Base-by-base conservation (phyloP, 2,329 filamentous ascomycete genomes). In the Ambrosiella cleistominuta region DNA sequence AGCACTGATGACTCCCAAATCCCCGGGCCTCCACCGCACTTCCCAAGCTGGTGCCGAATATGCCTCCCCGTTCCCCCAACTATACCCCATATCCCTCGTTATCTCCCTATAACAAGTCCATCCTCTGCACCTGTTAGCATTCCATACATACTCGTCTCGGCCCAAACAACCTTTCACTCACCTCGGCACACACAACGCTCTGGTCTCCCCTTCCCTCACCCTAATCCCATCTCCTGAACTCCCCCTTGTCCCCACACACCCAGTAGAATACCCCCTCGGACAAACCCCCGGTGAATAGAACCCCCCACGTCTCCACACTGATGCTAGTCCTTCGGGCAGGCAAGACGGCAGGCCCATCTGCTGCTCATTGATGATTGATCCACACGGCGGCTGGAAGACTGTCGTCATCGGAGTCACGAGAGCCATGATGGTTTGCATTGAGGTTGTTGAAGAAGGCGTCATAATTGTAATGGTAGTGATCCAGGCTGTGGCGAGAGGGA, bases 241-340 rank as follows among this genome's bases (percentile, higher is more conserved):
- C 4, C 47, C 51, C 4, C 44, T 37, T 4, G 64, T 65, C 55
- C 65, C 63, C 17, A 64, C 64, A 59, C 67, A 67, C 52, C 57
- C 60, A 8, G 65, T 62, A 13, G 53, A 58, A 50, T 68, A 68
- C 13, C 66, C 66, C 5, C 57, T 49, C 52, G 66, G 66, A 61
- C 66, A 68, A 12, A 64, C 59, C 7, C 66, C 67, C 2, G 67
- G 66, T 6, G 66, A 68, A 59, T 66, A 67, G 57, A 66, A 67
- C 1, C 66, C 66, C 7, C 62, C 62, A 5, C 59, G 61, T 8
- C 40, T 17, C 66, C 66, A 68, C 1, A 66, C 60, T 7, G 60
- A 60, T 12, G 56, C 39, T 45, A 61, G 56, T n/a, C 57, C 61
- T 6, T 52, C 54, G 1, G 60, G 54, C 2, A 59, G 40, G 42